Evolutionary conservation across 2,329 filamentous ascomycete genomes (phyloP).

Genomic region (Trichoderma gracile): DNA sequence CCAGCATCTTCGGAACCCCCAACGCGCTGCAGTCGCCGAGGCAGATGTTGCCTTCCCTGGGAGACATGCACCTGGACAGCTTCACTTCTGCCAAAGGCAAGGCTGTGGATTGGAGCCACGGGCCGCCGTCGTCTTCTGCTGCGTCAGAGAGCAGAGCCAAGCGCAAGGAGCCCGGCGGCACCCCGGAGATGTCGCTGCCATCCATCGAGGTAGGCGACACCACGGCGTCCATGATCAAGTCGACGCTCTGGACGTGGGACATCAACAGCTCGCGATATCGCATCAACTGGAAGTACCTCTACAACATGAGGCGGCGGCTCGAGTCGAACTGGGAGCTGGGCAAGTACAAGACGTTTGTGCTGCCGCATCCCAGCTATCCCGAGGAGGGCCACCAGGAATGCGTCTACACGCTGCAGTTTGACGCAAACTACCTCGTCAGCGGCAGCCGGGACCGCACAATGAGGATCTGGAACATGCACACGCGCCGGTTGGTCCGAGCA

Average conservation of each 20-base stretch:
- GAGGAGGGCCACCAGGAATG: conserved; percentile 88
- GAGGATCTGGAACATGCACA: conserved; percentile 86
- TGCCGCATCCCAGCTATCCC: conserved; percentile 78
- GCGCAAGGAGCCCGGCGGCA: conserved; percentile 41
- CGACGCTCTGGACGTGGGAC: conserved; percentile 55
- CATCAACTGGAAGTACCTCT: conserved; percentile 91
- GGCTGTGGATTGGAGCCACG: conserved; percentile 35
- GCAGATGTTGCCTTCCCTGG: conserved; percentile 32
- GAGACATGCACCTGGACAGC: conserved; percentile 37
- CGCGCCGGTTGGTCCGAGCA: conserved; percentile 70
- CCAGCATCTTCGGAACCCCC: conserved; percentile 42
- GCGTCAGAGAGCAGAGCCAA: conserved; percentile 38
- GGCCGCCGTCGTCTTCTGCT: conserved; percentile 21
- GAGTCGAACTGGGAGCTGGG: conserved; percentile 92
- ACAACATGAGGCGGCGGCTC: conserved; percentile 79
- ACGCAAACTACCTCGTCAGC: conserved; percentile 82
- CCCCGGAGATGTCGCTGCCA: conserved; percentile 37
- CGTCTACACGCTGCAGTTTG: conserved; percentile 93
- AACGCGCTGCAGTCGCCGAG: conserved; percentile 38
- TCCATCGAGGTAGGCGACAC: conserved; percentile 36
- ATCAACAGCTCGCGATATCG: conserved; percentile 53
- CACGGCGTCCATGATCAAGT: conserved; percentile 42
- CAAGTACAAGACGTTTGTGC: conserved; percentile 80
- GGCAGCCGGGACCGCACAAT: conserved; percentile 88
- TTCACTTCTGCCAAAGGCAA: conserved; percentile 34